Evolutionary conservation across 768 basidiomycete genomes (phyloP).

Genomic region (Tricholoma saponaceum): DNA sequence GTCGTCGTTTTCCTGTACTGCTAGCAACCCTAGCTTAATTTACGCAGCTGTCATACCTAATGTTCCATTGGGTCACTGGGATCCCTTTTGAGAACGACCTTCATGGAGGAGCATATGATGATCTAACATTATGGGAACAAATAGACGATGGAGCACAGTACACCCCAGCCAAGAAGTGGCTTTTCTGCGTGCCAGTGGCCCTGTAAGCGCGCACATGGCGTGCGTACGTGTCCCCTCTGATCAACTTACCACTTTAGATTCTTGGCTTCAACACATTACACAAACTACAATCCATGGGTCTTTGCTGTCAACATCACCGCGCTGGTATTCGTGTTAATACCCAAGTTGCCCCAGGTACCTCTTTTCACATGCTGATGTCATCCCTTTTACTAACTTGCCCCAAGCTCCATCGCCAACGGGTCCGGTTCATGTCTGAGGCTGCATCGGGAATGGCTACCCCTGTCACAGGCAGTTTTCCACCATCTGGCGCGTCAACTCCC

Average conservation of each 20-base stretch:
- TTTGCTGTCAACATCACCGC: conserved; percentile 90
- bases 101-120: conserved; percentile 93
- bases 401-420: conserved; percentile 78
- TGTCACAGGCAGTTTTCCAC: conserved; percentile 51
- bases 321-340: conserved; percentile 76
- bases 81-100: conserved; percentile 89
- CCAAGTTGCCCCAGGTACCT: conserved; percentile 89
- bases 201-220: conserved; percentile 54
- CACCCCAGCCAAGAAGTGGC: conserved; percentile 97
- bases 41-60: conserved; percentile 84
- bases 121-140: conserved; percentile 98
- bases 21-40: background rate
- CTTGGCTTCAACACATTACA: conserved; percentile 96
- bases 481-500: conserved; percentile 47
- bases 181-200: conserved; percentile 82
- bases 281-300: conserved; percentile 90
- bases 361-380: conserved; percentile 15
- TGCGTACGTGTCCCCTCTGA: background rate
- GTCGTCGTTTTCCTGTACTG: conserved; percentile 24
- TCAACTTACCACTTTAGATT: conserved; percentile 52
- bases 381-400: conserved; percentile 7
- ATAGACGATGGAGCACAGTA: conserved; percentile 99
- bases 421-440: conserved; percentile 69
- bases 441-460: conserved; percentile 67
- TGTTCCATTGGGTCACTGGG: conserved; percentile 98